phyloP scores from a whole-genome alignment of 2,329 filamentous ascomycete genomes.

The Penicillium concentricum region DNA sequence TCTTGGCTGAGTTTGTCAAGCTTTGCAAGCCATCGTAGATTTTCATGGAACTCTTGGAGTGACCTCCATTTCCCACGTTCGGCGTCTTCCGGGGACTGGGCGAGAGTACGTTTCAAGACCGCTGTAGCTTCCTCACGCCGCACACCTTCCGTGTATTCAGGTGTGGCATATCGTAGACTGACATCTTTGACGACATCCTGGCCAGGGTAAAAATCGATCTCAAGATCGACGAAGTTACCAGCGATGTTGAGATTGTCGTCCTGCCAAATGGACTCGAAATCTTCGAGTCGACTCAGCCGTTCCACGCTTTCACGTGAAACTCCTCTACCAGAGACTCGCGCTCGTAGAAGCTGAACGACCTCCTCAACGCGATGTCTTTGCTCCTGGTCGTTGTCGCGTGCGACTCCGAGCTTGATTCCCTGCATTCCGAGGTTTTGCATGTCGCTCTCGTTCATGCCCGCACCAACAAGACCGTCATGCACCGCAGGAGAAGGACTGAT shows the following conservation, averaged over 20 bases:
- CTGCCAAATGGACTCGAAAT: conserved; percentile 49
- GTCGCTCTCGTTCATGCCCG: conserved; percentile 40
- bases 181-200: conserved; percentile 45
- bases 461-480: conserved; percentile 37
- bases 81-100: conserved; percentile 32
- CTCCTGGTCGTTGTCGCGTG: conserved; percentile 44
- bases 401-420: conserved; percentile 35
- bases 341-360: conserved; percentile 41
- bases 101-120: conserved; percentile 43
- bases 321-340: conserved; percentile 43
- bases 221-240: conserved; percentile 48
- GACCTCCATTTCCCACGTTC: conserved; percentile 37
- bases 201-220: conserved; percentile 45
- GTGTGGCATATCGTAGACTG: conserved; percentile 44
- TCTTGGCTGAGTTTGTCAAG: conserved; percentile 46
- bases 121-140: conserved; percentile 44
- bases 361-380: conserved; percentile 42
- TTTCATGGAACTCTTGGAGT: conserved; percentile 42
- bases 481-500: conserved; percentile 42
- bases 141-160: conserved; percentile 41
- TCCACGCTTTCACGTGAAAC: conserved; percentile 46
- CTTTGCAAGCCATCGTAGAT: conserved; percentile 46
- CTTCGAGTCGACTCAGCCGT: conserved; percentile 43
- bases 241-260: conserved; percentile 48
- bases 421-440: conserved; percentile 42